phyloP scores from a whole-genome alignment of 2,329 filamentous ascomycete genomes.

The Xylaria arbuscula region DNA sequence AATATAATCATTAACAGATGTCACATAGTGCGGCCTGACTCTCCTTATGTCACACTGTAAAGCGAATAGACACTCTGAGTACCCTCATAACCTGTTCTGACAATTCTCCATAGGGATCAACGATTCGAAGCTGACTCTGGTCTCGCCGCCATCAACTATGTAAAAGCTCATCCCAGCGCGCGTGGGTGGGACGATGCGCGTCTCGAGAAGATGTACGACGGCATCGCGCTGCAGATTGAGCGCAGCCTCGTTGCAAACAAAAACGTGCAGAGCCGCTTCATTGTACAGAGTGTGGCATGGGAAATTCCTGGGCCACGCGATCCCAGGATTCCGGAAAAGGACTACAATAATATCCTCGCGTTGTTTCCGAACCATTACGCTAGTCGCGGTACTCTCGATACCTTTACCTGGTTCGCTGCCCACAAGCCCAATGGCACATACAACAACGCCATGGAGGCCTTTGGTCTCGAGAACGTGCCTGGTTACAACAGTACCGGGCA shows the following conservation, averaged over 20 bases:
- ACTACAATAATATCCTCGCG: constrained; percentile 29
- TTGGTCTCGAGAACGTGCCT: constrained; percentile 14
- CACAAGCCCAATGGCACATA: constrained; percentile 6
- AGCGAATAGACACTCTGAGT: background rate
- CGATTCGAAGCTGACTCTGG: constrained; percentile 46
- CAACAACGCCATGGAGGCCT: constrained; percentile 32
- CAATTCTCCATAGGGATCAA: constrained; percentile 29
- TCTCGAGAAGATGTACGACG: constrained; percentile 42
- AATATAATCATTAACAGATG: background rate
- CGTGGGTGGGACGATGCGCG: constrained; percentile 38
- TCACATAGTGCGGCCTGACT: background rate
- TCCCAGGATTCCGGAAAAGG: constrained; percentile 35
- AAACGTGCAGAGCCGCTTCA: constrained; percentile 36
- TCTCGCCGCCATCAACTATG: constrained; percentile 39
- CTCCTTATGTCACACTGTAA: background rate
- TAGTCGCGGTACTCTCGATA: too few species aligned
- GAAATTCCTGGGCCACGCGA: constrained; percentile 38
- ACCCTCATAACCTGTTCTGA: background rate
- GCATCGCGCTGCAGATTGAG: constrained; percentile 43
- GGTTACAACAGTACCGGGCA: too few species aligned
- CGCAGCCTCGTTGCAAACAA: constrained; percentile 42
- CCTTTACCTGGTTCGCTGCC: too few species aligned
- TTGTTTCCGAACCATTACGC: too few species aligned
- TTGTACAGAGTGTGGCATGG: constrained; percentile 38
- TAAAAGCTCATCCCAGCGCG: constrained; percentile 33